Percentiles rank a stretch among this genome's conserved stretches.
Conservation (phyloP, 257 asterid genomes). For the Avicennia marina region DNA sequence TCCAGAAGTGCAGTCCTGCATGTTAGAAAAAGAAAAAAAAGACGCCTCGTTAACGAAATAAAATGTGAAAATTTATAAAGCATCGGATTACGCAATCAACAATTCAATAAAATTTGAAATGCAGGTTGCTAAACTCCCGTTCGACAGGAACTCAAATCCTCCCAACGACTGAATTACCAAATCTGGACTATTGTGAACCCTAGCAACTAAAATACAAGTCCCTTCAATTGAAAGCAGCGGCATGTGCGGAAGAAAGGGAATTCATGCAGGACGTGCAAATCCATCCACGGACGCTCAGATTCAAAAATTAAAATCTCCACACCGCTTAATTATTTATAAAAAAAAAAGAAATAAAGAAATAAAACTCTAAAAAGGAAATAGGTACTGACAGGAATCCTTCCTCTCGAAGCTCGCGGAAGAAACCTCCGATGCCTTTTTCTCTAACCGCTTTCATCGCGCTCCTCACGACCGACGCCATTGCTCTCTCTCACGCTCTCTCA, state of each 20-base stretch:
- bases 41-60: not conserved
- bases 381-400: conserved; percentile 76
- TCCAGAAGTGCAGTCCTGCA: conserved; percentile 72
- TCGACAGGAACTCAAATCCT: not conserved
- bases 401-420: conserved; percentile 55
- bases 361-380: not conserved
- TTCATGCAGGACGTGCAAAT: not conserved
- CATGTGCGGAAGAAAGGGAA: no score
- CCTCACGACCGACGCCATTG: conserved; percentile 75
- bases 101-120: not conserved
- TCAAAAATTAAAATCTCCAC: conserved; percentile 4
- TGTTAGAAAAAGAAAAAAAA: not conserved
- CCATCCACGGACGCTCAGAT: not conserved
- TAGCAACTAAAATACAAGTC: conserved; percentile 8
- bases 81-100: not conserved
- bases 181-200: conserved; percentile 16
- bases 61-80: not conserved
- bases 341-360: not conserved
- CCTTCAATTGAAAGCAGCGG: conserved; percentile 7
- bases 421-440: conserved; percentile 76
- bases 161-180: not conserved
- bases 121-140: not conserved
- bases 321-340: conserved; percentile 3
- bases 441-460: conserved; percentile 59
- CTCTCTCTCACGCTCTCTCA: conserved; percentile 16